Evolutionary conservation across 345 rosid genomes (phyloP), one percentile per base, ranked within the genome.

Genomic region (Dimocarpus longan): DNA sequence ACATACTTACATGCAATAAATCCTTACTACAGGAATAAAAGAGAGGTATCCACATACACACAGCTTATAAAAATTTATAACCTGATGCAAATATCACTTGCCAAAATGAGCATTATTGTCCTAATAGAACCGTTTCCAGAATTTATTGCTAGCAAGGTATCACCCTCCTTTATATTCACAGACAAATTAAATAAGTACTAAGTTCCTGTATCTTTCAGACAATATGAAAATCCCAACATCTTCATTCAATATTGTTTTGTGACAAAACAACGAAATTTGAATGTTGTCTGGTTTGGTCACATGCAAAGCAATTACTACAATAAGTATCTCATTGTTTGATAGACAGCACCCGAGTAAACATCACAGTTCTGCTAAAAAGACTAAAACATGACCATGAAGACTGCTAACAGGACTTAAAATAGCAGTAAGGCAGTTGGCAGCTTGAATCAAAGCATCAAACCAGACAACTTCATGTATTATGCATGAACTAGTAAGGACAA

Each of bases 1-100:
- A 13, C 54, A 71, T 46, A 64, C n/a, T n/a, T n/a, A n/a, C n/a
- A n/a, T n/a, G n/a, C 54, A 71, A 64, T 50, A 64, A 71, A 64
- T 3, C 57, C 4, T 15, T 52, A 52, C 57, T 13, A 15, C 16
- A 52, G 4, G 13, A 10, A 12, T 9, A 48, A 10, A 48, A 48
- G 16, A 48, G 5, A 48, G 54, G 54, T 3, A 15, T 48, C 16
- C 16, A 48, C 21, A 12, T 21, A 7, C 11, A n/a, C n/a, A 22
- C 21, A 37, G 57, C 69, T 65, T 43, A 54, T 39, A 32, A 32
- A 32, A 2, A 32, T 32, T 32, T 32, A 32, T 32, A 32, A 32
- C 37, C 37, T 68, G 65, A 24, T 43, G 11, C 28, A 28, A 46
- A 28, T 56, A 26, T 76, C 37, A 12, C 16, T 16, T 40, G 7